Conservation (phyloP, 129 eudicot species). For the Centaurea solstitialis region DNA sequence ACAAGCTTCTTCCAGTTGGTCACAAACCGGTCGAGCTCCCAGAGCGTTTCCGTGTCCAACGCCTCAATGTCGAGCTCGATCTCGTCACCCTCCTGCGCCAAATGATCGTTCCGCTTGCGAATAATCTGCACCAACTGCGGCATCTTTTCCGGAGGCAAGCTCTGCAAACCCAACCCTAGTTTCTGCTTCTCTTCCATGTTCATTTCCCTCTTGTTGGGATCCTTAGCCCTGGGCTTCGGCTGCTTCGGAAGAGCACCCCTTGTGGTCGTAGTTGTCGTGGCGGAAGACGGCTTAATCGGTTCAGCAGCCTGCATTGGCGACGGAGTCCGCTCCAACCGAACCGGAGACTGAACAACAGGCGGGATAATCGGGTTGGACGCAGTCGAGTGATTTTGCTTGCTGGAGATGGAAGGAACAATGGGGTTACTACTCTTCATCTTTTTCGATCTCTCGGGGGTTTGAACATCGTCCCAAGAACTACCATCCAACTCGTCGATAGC, state of each 20-base stretch:
- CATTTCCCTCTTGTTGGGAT: slow-evolving; percentile 83
- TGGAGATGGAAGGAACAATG: slow-evolving; percentile 11
- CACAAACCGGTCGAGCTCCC: slow-evolving; percentile 94
- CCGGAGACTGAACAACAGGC: slow-evolving; percentile 38
- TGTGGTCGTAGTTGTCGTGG: slow-evolving; percentile 6
- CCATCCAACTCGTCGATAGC: slow-evolving; percentile 59
- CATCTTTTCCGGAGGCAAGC: slow-evolving; percentile 90
- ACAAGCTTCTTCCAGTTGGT: slow-evolving; percentile 89
- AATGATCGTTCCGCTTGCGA: slow-evolving; percentile 64
- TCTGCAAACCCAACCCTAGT: slow-evolving; percentile 75
- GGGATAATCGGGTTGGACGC: slow-evolving; percentile 50
- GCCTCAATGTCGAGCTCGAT: slow-evolving; percentile 95
- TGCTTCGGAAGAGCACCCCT: slow-evolving; percentile 38
- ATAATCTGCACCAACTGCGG: slow-evolving; percentile 85
- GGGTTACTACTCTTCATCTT: slow-evolving; percentile 44
- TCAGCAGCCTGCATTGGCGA: slow-evolving; percentile 60
- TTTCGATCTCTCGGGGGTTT: slow-evolving; percentile 46
- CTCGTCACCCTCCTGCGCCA: slow-evolving; percentile 92
- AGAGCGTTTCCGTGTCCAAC: slow-evolving; percentile 76
- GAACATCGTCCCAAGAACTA: slow-evolving; percentile 73
- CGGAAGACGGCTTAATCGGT: slow-evolving; percentile 30
- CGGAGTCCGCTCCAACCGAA: slow-evolving; percentile 28
- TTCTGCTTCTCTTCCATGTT: slow-evolving; percentile 89
- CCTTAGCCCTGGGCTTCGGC: slow-evolving; percentile 91
- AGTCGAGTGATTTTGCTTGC: slow-evolving; percentile 54